A percentile compares a stretch with the other conserved stretches of the same genome.
Evolutionary conservation across 2,329 filamentous ascomycete genomes (phyloP).

Genomic region (Capronia epimyces): DNA sequence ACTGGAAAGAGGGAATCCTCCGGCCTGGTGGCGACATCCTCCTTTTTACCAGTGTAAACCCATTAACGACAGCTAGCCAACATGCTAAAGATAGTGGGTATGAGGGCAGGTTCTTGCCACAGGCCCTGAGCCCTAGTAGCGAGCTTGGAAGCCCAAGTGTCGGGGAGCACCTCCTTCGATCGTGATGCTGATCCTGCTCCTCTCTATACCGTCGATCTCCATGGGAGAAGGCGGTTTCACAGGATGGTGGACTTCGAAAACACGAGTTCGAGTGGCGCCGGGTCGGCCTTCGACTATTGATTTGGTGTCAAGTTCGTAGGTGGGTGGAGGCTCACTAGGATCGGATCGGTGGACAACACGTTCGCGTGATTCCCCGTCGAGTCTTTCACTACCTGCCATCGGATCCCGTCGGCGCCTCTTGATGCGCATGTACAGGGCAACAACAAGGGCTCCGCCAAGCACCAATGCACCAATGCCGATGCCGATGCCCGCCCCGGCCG

Average conservation of each 20-base stretch:
- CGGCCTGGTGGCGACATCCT: too few species aligned
- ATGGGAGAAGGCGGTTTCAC: conserved; percentile 17
- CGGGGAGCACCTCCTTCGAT: conserved; percentile 18
- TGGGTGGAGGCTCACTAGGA: conserved; percentile 15
- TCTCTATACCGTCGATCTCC: conserved; percentile 23
- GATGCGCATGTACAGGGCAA: conserved; percentile 17
- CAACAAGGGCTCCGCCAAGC: conserved; percentile 16
- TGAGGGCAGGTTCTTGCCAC: background rate
- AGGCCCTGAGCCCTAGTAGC: conserved; percentile 2
- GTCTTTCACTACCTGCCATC: conserved; percentile 3
- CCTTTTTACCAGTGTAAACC: too few species aligned
- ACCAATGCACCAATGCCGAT: conserved; percentile 23
- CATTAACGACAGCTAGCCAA: too few species aligned
- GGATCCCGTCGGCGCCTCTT: conserved; percentile 12
- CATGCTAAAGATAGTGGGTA: too few species aligned
- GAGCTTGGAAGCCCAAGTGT: conserved; percentile 17
- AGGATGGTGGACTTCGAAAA: conserved; percentile 12
- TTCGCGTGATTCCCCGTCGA: conserved; percentile 8
- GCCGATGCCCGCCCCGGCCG: conserved; percentile 22
- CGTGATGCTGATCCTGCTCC: conserved; percentile 21
- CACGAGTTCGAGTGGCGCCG: conserved; percentile 1
- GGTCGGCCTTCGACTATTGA: background rate
- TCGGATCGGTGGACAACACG: conserved; percentile 1
- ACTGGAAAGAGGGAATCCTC: too few species aligned
- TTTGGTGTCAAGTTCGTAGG: conserved; percentile 24